These are phyloP conservation scores for Venturia oleaginea DNA, from an alignment of 2,329 filamentous ascomycete species.

Conservation along the genomic window DNA sequence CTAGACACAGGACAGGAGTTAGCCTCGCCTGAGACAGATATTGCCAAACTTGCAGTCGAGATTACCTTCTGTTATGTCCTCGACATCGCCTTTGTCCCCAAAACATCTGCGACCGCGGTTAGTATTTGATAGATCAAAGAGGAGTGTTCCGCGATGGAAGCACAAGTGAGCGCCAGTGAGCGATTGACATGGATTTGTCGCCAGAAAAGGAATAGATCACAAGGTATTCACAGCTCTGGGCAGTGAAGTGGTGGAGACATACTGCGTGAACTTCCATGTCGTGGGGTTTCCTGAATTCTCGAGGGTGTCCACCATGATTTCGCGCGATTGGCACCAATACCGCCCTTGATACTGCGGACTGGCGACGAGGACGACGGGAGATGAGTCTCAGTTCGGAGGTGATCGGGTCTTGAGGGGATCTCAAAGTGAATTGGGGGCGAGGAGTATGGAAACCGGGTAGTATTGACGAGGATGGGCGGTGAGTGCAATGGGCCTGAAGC, in stretches of 20 bases:
- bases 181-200: background rate
- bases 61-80: slow-evolving; percentile 91
- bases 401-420: background rate
- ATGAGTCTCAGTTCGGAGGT: background rate
- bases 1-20: slow-evolving; percentile 32
- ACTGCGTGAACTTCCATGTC: slow-evolving; percentile 99
- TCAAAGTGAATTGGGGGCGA: background rate
- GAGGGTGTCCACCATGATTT: slow-evolving; percentile 82
- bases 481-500: background rate
- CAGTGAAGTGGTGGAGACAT: slow-evolving; percentile 35
- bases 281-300: slow-evolving; percentile 68
- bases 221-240: background rate
- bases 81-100: slow-evolving; percentile 98
- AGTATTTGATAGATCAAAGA: slow-evolving; percentile 11
- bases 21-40: background rate
- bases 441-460: background rate
- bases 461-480: slow-evolving; percentile 1
- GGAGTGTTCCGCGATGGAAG: slow-evolving; percentile 20
- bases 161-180: slow-evolving; percentile 15
- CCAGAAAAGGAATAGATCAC: background rate
- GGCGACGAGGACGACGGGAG: background rate
- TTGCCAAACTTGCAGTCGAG: slow-evolving; percentile 7
- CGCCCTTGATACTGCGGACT: background rate
- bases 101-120: slow-evolving; percentile 62
- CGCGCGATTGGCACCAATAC: slow-evolving; percentile 13